Evolutionary conservation across 192 early-diverging fungal species (phyloP).

Genomic region (Physocladia obscura): DNA sequence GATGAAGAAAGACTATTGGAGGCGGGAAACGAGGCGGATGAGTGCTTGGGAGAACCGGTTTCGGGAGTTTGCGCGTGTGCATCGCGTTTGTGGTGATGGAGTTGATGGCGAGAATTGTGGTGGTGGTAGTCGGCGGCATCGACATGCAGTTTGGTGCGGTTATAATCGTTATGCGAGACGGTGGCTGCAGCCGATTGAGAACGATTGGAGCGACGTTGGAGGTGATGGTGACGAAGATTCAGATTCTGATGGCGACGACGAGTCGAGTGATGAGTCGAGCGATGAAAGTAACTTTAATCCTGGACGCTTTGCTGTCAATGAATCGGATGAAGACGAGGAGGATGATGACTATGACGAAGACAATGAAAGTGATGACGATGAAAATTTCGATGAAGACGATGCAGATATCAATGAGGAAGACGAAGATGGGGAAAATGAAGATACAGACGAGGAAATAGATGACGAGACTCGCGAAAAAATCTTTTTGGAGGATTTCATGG

Average conservation of each 20-base stretch:
- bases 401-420: neutral
- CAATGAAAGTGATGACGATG: too few species aligned
- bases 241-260: too few species aligned
- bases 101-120: neutral
- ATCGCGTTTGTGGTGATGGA: neutral
- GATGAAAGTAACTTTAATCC: too few species aligned
- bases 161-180: neutral
- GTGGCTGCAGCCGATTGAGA: neutral
- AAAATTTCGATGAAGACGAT: neutral
- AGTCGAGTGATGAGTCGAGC: too few species aligned
- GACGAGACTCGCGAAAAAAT: neutral
- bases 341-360: too few species aligned
- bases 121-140: neutral
- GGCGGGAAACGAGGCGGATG: neutral
- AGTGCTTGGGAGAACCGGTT: constrained; percentile 5
- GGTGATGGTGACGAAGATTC: neutral
- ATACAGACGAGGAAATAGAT: neutral
- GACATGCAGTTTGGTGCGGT: neutral
- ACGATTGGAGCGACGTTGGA: neutral
- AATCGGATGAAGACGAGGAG: neutral
- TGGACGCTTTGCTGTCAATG: neutral
- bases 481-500: constrained; percentile 22
- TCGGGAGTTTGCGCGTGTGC: neutral
- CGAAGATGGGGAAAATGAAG: neutral
- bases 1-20: neutral